phyloP scores from a whole-genome alignment of 371 early-diverging fungal genomes.

The Mucor racemosus region DNA sequence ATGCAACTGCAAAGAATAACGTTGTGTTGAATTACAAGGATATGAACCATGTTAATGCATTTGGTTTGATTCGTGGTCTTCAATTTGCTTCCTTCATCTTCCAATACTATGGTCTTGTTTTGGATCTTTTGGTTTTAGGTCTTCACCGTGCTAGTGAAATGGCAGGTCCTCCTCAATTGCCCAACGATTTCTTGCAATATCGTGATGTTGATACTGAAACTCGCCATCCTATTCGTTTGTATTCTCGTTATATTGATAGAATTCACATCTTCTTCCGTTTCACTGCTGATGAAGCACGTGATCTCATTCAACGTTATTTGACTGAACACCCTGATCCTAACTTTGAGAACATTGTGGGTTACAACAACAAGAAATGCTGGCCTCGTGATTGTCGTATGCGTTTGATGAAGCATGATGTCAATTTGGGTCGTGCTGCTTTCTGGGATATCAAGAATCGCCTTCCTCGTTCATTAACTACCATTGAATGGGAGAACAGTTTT shows the following conservation, averaged over 20 bases:
- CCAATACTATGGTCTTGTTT: constrained; percentile 97
- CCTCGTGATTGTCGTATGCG: constrained; percentile 99
- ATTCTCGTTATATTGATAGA: constrained; percentile 93
- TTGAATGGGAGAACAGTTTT: constrained; percentile 98
- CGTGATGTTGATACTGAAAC: constrained; percentile 91
- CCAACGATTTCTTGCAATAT: constrained; percentile 97
- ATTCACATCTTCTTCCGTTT: constrained; percentile 96
- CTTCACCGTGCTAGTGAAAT: constrained; percentile 95
- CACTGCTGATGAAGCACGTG: constrained; percentile 91
- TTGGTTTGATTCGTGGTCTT: constrained; percentile 97
- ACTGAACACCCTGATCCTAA: constrained; percentile 99
- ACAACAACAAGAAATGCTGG: constrained; percentile 97
- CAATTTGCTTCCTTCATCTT: constrained; percentile 98
- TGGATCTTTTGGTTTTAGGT: constrained; percentile 96
- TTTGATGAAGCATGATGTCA: constrained; percentile 97
- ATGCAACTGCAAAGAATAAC: constrained; percentile 99
- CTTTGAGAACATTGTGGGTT: constrained; percentile 98
- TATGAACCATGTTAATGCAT: constrained; percentile 97
- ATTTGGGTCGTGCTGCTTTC: constrained; percentile 82
- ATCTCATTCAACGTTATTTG: constrained; percentile 94
- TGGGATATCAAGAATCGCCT: constrained; percentile 99
- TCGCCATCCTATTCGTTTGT: constrained; percentile 96
- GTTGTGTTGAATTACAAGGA: constrained; percentile 98
- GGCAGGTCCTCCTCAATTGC: constrained; percentile 93
- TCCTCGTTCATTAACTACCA: constrained; percentile 94